Evolutionary conservation across 495 filamentous ascomycete species (phyloP), one percentile per base, ranked within the genome.

Genomic region (Podospora pseudopauciseta): DNA sequence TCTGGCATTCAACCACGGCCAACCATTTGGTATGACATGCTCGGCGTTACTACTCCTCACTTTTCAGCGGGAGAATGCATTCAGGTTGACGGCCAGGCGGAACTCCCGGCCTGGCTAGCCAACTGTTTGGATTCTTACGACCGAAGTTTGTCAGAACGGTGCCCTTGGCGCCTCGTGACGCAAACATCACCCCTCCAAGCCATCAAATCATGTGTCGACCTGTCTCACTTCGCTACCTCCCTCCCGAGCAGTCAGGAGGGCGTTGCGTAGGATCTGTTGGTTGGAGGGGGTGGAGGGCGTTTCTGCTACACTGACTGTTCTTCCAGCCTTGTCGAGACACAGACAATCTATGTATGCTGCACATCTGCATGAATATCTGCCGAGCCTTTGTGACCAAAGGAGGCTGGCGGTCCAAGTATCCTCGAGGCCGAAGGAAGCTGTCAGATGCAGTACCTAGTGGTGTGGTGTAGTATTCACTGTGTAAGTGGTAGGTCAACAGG

Each of bases 201-300:
- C 28, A 20, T 23, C 53, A 20, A 65, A 65, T 65, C 64, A 65
- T 56, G 64, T 65, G 64, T 54, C 20, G 19, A 32, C 23, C 34
- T 65, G 64, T 65, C 64, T 65, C 64, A 65, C 64, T 57, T 4
- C 27, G 20, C 32, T n/a, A 49, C 44, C 26, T 65, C 9, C 16
- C 27, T 39, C 39, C 26, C 55, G 23, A 65, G 11, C 44, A n/a
- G 54, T 58, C 49, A 65, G 64, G 64, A 65, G 64, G 64, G 13
- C 13, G 39, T 49, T 13, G 27, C 9, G 27, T 32, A 44, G 34
- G n/a, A 19, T 34, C n/a, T 18, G 28, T 3, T 18, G 59, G 28
- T 11, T 18, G 59, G 59, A 28, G 59, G 59, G 59, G 59, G 39
- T 49, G 5, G 30, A 7, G 23, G 23, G 23, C 23, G 23, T 23